These are phyloP conservation scores for Raffaelea deltoideospora DNA, from an alignment of 2,329 filamentous ascomycete species.

Conservation along the genomic window DNA sequence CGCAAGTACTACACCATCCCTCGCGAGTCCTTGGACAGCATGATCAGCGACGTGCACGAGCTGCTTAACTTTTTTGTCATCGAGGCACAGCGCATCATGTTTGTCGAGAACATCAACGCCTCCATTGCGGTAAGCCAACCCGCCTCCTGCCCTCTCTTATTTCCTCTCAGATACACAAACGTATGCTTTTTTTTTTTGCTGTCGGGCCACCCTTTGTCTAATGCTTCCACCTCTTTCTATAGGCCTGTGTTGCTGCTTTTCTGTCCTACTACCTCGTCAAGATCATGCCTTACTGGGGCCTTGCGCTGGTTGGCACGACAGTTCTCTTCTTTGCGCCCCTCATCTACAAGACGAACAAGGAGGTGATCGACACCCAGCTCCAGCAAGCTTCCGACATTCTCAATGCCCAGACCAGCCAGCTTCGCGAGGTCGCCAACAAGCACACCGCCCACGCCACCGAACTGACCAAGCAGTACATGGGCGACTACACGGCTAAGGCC, in stretches of 20 bases:
- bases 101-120: slow-evolving; percentile 48
- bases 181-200: neutral
- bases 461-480: slow-evolving; percentile 52
- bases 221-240: neutral
- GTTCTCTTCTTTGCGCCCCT: slow-evolving; percentile 47
- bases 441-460: slow-evolving; percentile 48
- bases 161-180: slow-evolving; percentile 6
- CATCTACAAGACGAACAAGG: slow-evolving; percentile 52
- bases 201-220: too few species aligned
- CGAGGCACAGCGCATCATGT: slow-evolving; percentile 52
- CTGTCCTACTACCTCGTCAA: slow-evolving; percentile 55
- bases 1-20: slow-evolving; percentile 53
- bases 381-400: slow-evolving; percentile 41
- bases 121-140: slow-evolving; percentile 39
- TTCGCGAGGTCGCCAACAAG: slow-evolving; percentile 45
- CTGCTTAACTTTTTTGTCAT: slow-evolving; percentile 59
- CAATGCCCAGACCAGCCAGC: slow-evolving; percentile 47
- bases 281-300: slow-evolving; percentile 55
- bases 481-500: slow-evolving; percentile 53
- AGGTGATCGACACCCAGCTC: slow-evolving; percentile 51
- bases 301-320: slow-evolving; percentile 44
- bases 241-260: slow-evolving; percentile 47
- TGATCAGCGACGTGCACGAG: slow-evolving; percentile 51
- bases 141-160: slow-evolving; percentile 2
- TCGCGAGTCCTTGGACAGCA: slow-evolving; percentile 42